These are phyloP conservation scores for Diatrype stigma DNA, from an alignment of 2,329 filamentous ascomycete species.

Conservation along the genomic window DNA sequence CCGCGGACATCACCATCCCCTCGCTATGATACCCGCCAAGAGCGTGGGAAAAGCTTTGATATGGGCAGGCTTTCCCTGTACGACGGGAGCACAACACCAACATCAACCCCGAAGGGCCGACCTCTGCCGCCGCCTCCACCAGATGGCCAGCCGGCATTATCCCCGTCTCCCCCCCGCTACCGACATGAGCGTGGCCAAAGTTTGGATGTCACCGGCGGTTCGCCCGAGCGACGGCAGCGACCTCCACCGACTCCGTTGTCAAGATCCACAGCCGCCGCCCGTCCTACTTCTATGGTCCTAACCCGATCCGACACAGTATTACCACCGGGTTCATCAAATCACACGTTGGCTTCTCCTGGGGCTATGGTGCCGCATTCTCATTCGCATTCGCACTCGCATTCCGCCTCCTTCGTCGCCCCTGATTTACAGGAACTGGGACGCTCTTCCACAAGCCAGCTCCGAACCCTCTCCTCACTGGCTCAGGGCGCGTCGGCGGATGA, in stretches of 20 bases:
- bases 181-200: background rate
- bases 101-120: conserved; percentile 36
- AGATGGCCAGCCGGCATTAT: background rate
- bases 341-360: conserved; percentile 27
- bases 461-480: conserved; percentile 79
- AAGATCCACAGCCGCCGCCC: conserved; percentile 26
- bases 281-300: conserved; percentile 60
- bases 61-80: conserved; percentile 51
- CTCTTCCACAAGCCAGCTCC: conserved; percentile 84
- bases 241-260: conserved; percentile 14
- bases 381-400: no score
- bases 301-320: conserved; percentile 52
- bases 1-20: conserved; percentile 24
- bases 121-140: background rate
- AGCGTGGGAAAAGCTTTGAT: conserved; percentile 63
- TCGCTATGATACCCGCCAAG: conserved; percentile 39
- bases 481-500: conserved; percentile 72
- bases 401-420: conserved; percentile 57
- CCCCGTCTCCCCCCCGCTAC: background rate
- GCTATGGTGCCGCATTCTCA: conserved; percentile 36
- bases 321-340: conserved; percentile 28
- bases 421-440: conserved; percentile 80
- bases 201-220: background rate
- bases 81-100: conserved; percentile 38
- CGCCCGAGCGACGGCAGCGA: conserved; percentile 1